Evolutionary conservation across 331 rosid genomes (phyloP).

Genomic region (Ulmus americana): DNA sequence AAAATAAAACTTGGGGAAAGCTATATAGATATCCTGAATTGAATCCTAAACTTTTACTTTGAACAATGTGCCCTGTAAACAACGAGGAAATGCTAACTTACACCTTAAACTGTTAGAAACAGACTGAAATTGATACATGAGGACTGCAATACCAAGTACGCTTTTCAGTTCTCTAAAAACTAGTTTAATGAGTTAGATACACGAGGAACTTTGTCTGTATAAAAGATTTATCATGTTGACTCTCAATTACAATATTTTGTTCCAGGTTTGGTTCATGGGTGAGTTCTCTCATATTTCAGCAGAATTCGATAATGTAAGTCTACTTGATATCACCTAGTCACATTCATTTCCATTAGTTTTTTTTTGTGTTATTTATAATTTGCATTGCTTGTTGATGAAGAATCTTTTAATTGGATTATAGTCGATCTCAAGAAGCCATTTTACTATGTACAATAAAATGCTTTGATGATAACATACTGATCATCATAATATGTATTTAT

Average conservation of each 20-base stretch:
- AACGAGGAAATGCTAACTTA: too few relatives aligned
- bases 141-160: too few relatives aligned
- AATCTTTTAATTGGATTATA: background rate
- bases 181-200: too few relatives aligned
- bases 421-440: background rate
- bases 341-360: background rate
- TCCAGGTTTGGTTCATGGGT: slow-evolving; percentile 31
- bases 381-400: background rate
- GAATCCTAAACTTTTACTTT: too few relatives aligned
- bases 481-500: background rate
- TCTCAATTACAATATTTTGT: background rate
- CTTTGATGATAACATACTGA: background rate
- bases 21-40: too few relatives aligned
- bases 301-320: slow-evolving; percentile 24
- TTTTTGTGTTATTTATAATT: background rate
- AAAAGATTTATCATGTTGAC: background rate
- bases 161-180: too few relatives aligned
- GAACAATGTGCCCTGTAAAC: too few relatives aligned
- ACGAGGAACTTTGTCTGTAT: too few relatives aligned
- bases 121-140: too few relatives aligned
- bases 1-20: too few relatives aligned
- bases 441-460: background rate
- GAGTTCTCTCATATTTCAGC: slow-evolving; percentile 28
- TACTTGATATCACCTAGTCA: background rate
- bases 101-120: too few relatives aligned